Evolutionary conservation across 1,284 basidiomycete species (phyloP).

Genomic region (Tremellales sp.): DNA sequence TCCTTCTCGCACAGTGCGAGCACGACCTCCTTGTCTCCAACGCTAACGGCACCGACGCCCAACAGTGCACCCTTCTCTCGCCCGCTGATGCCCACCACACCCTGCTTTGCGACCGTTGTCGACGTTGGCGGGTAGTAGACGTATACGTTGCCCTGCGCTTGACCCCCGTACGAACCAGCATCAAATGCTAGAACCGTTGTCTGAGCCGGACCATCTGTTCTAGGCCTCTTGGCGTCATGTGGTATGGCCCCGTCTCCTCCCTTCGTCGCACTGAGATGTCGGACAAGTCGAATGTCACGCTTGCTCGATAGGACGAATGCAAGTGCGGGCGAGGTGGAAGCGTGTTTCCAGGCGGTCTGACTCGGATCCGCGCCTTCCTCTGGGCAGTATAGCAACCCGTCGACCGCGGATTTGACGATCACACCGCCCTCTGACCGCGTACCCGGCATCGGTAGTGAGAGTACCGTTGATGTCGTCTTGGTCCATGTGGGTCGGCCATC

Average conservation of each 20-base stretch:
- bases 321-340: slow-evolving; percentile 76
- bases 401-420: slow-evolving; percentile 72
- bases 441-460: slow-evolving; percentile 43
- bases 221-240: too few relatives aligned
- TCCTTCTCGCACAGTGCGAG: slow-evolving; percentile 74
- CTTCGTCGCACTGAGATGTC: slow-evolving; percentile 54
- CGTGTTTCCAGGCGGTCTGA: slow-evolving; percentile 65
- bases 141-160: slow-evolving; percentile 63
- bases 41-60: slow-evolving; percentile 62
- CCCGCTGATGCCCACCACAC: slow-evolving; percentile 68
- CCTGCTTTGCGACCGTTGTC: slow-evolving; percentile 65
- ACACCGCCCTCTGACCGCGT: slow-evolving; percentile 46
- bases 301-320: slow-evolving; percentile 94
- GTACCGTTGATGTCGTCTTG: slow-evolving; percentile 24
- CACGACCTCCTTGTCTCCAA: slow-evolving; percentile 50
- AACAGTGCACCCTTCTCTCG: slow-evolving; percentile 64
- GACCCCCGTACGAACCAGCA: slow-evolving; percentile 51
- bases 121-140: slow-evolving; percentile 61
- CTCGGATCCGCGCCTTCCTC: slow-evolving; percentile 12
- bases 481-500: slow-evolving; percentile 27
- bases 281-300: slow-evolving; percentile 75
- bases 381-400: slow-evolving; percentile 67
- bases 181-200: slow-evolving; percentile 70
- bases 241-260: neutral
- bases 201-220: too few relatives aligned